Conservation (phyloP, 345 rosid species). For the Toxicodendron radicans region DNA sequence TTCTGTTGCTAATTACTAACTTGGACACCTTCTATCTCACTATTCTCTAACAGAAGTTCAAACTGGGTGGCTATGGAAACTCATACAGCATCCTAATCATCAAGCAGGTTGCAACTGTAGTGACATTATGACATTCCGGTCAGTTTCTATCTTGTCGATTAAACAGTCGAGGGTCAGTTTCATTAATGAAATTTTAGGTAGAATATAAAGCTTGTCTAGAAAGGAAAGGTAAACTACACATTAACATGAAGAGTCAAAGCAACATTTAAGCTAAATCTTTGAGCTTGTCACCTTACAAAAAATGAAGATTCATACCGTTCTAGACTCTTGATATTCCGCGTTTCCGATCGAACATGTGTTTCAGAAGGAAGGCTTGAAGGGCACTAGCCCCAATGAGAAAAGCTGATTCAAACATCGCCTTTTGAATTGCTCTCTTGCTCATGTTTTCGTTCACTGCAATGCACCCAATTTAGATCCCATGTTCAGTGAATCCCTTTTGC, state of each 20-base stretch:
- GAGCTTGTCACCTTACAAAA: not conserved
- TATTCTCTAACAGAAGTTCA: no score
- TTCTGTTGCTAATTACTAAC: not conserved
- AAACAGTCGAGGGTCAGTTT: no score
- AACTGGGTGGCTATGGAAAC: no score
- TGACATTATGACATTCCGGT: no score
- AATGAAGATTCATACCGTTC: not conserved
- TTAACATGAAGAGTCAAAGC: not conserved
- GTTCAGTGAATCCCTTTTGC: not conserved
- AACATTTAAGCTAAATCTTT: no score
- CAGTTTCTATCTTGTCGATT: no score
- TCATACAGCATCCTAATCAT: no score
- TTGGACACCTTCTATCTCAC: no score
- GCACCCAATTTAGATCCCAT: not conserved
- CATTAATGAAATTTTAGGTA: no score
- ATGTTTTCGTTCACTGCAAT: constrained; percentile 61
- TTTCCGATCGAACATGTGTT: constrained; percentile 66
- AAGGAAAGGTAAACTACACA: no score
- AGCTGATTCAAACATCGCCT: constrained; percentile 64
- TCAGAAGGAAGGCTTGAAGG: constrained; percentile 69
- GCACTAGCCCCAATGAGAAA: constrained; percentile 58
- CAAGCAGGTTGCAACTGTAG: no score
- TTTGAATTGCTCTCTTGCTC: constrained; percentile 63
- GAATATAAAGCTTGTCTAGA: no score
- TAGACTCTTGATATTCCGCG: constrained; percentile 64